Evolutionary conservation across 1,139 yeast species (phyloP).

Genomic region (Arxiozyma slooffiae): DNA sequence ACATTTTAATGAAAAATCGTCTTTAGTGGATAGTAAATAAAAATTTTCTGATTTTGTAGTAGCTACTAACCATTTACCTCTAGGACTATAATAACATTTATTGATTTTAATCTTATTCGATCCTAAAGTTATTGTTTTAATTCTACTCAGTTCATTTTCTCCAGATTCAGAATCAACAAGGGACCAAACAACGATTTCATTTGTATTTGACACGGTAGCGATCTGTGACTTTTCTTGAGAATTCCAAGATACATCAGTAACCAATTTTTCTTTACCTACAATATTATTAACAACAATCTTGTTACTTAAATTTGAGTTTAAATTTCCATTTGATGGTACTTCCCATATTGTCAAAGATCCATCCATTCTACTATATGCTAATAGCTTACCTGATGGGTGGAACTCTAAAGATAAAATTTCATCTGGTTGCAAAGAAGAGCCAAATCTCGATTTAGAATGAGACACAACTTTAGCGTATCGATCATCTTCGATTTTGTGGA

Average conservation of each 20-base stretch:
- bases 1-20: constrained; percentile 15
- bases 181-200: constrained; percentile 50
- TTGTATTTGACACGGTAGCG: constrained; percentile 52
- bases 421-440: constrained; percentile 13
- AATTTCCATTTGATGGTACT: constrained; percentile 27
- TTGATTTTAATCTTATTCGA: constrained; percentile 30
- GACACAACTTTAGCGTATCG: constrained; percentile 15
- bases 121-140: constrained; percentile 32
- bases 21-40: constrained; percentile 20
- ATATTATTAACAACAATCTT: constrained; percentile 32
- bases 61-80: constrained; percentile 43
- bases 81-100: constrained; percentile 39
- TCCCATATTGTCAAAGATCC: constrained; percentile 26
- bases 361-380: constrained; percentile 27
- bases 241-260: constrained; percentile 51
- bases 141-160: constrained; percentile 20
- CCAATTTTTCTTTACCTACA: constrained; percentile 41
- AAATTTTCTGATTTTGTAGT: constrained; percentile 34
- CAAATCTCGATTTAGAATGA: constrained; percentile 20
- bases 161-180: constrained; percentile 30
- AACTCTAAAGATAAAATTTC: constrained; percentile 20
- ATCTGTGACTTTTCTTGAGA: constrained; percentile 44
- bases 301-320: constrained; percentile 5
- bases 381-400: constrained; percentile 20
- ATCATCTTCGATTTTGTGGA: constrained; percentile 22